Conservation (phyloP, 2,329 filamentous ascomycete genomes). For the Epichloe elymi region DNA sequence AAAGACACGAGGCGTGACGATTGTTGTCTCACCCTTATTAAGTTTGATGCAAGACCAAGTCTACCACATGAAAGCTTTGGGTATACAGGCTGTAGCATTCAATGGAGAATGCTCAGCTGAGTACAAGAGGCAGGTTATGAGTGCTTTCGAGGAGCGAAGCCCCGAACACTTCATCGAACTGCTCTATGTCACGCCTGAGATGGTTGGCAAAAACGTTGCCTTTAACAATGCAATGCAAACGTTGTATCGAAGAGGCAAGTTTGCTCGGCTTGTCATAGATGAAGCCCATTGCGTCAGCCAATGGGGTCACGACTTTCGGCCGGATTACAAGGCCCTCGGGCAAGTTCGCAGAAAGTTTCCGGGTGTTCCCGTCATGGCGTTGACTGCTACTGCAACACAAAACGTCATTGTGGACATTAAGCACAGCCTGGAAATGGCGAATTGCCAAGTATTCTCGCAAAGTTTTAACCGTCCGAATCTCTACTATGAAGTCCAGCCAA, state of each 20-base stretch:
- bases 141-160: constrained; percentile 44
- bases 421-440: constrained; percentile 72
- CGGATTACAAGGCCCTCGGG: constrained; percentile 83
- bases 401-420: constrained; percentile 89
- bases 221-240: constrained; percentile 54
- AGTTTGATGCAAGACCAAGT: constrained; percentile 98
- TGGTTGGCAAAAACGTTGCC: constrained; percentile 69
- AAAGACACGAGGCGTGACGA: constrained; percentile 70
- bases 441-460: constrained; percentile 70
- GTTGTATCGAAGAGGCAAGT: constrained; percentile 55
- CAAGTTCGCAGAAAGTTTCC: constrained; percentile 59
- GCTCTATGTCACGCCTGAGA: constrained; percentile 92
- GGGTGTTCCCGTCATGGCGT: constrained; percentile 77
- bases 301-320: constrained; percentile 97
- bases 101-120: constrained; percentile 60
- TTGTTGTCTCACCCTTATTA: constrained; percentile 88
- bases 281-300: constrained; percentile 99
- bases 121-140: constrained; percentile 53
- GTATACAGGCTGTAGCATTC: constrained; percentile 68
- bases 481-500: constrained; percentile 70
- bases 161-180: constrained; percentile 72
- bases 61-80: constrained; percentile 58
- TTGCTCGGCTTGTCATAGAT: constrained; percentile 90
- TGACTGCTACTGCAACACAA: constrained; percentile 89
- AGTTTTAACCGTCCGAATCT: constrained; percentile 97